phyloP scores from a whole-genome alignment of 2,329 filamentous ascomycete genomes.

The Rasamsonia emersonii region DNA sequence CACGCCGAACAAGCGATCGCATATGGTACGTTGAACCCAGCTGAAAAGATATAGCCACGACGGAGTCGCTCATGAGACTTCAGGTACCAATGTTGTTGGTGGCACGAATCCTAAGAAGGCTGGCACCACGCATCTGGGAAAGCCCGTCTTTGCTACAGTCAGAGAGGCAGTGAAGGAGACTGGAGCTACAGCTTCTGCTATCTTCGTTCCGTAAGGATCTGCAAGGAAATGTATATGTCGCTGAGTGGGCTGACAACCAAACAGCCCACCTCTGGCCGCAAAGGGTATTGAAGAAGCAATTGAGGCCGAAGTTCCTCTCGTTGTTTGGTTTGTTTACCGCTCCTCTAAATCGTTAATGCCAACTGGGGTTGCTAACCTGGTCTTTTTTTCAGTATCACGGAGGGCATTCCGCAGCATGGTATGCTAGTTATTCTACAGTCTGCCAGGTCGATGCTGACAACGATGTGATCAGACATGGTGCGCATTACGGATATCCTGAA shows the following conservation, averaged over 20 bases:
- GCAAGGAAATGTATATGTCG: conserved; percentile 1
- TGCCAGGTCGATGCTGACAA: conserved; percentile 5
- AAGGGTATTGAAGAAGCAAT: conserved; percentile 96
- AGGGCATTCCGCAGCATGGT: conserved; percentile 97
- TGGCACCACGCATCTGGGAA: conserved; percentile 76
- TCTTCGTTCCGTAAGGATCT: conserved; percentile 77
- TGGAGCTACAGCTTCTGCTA: conserved; percentile 81
- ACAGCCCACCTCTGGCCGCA: conserved; percentile 79
- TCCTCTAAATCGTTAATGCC: conserved; percentile 6
- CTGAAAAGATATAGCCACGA: background rate
- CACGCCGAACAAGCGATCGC: conserved; percentile 97
- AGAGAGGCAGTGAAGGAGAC: conserved; percentile 81
- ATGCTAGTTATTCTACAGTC: conserved; percentile 28
- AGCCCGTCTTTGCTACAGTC: conserved; percentile 88
- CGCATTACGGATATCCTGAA: conserved; percentile 97
- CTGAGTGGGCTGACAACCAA: conserved; percentile 17
- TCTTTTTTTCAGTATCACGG: conserved; percentile 61
- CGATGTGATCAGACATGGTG: conserved; percentile 69
- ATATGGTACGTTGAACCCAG: conserved; percentile 60
- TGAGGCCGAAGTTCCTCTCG: conserved; percentile 81
- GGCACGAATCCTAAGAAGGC: conserved; percentile 99
- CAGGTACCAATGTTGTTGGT: conserved; percentile 93
- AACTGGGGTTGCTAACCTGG: conserved; percentile 8
- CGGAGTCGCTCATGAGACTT: conserved; percentile 16
- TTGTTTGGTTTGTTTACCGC: conserved; percentile 59